A percentile compares a stretch with the other conserved stretches of the same genome.
These are phyloP conservation scores for Telopea speciosissima DNA, from an alignment of 177 flowering plant species.

Conservation along the genomic window DNA sequence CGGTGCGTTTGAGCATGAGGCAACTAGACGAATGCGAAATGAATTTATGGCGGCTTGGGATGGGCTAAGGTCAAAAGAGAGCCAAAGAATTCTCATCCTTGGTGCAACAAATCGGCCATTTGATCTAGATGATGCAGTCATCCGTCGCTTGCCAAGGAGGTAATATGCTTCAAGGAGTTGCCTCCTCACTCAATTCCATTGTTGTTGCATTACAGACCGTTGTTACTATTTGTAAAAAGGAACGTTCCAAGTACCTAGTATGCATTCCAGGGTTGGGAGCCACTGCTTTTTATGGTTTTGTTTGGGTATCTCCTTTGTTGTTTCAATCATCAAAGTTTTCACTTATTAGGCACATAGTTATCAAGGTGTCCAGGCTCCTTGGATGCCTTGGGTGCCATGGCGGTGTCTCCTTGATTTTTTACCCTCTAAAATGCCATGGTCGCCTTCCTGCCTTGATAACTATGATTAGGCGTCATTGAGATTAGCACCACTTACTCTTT, in stretches of 20 bases:
- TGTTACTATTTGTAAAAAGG: background rate
- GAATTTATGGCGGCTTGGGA: slow-evolving; percentile 99
- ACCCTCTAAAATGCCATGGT: too few relatives aligned
- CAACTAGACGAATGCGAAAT: slow-evolving; percentile 96
- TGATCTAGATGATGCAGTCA: slow-evolving; percentile 99
- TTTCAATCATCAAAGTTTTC: background rate
- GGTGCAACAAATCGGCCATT: slow-evolving; percentile 98
- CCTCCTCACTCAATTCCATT: background rate
- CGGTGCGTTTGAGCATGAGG: slow-evolving; percentile 92
- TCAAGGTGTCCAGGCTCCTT: too few relatives aligned
- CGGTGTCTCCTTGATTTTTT: too few relatives aligned
- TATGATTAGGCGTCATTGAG: background rate
- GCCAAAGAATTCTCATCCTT: slow-evolving; percentile 88
- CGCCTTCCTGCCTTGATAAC: too few relatives aligned
- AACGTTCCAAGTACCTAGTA: background rate
- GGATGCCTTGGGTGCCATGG: too few relatives aligned
- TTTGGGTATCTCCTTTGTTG: too few relatives aligned
- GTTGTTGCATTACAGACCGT: background rate
- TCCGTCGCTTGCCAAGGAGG: slow-evolving; percentile 98
- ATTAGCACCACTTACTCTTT: background rate
- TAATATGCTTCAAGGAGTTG: slow-evolving; percentile 10
- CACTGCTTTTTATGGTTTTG: too few relatives aligned
- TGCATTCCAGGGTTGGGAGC: background rate
- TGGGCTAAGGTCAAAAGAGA: slow-evolving; percentile 93
- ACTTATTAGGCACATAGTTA: too few relatives aligned